A percentile compares a stretch with the other conserved stretches of the same genome.
Conservation (phyloP, 495 filamentous ascomycete genomes). For the Neurospora tetraspora region DNA sequence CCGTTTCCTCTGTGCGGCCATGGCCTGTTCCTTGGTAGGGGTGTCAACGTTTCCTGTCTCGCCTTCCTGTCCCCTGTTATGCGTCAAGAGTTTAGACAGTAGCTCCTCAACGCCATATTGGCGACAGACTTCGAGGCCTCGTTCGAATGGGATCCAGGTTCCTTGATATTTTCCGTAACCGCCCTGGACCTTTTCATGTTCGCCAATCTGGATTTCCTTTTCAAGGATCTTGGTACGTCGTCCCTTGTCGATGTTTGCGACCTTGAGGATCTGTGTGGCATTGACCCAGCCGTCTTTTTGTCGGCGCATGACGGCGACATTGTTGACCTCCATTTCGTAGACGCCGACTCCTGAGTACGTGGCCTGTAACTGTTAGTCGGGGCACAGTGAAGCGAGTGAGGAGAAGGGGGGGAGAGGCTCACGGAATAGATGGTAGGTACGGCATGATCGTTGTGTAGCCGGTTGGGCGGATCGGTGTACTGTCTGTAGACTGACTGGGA, state of each 20-base stretch:
- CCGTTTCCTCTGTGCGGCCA: slow-evolving; percentile 92
- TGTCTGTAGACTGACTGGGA: slow-evolving; percentile 27
- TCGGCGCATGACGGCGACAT: slow-evolving; percentile 85
- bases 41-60: slow-evolving; percentile 63
- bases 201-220: slow-evolving; percentile 90
- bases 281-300: slow-evolving; percentile 89
- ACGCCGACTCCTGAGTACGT: slow-evolving; percentile 91
- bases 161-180: slow-evolving; percentile 99
- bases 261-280: slow-evolving; percentile 92
- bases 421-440: slow-evolving; percentile 70
- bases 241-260: slow-evolving; percentile 92
- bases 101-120: slow-evolving; percentile 91
- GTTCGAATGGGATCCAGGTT: slow-evolving; percentile 89
- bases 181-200: slow-evolving; percentile 97
- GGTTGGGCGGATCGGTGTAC: slow-evolving; percentile 34
- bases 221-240: slow-evolving; percentile 95
- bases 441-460: slow-evolving; percentile 43
- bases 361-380: slow-evolving; percentile 45
- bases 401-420: slow-evolving; percentile 8
- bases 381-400: not conserved
- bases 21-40: slow-evolving; percentile 98
- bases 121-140: slow-evolving; percentile 83
- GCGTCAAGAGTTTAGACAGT: slow-evolving; percentile 72
- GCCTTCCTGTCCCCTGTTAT: slow-evolving; percentile 76
- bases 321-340: slow-evolving; percentile 95